Evolutionary conservation across 73 alveolate species (phyloP), one percentile per base, ranked within the genome.

Genomic region (Stentor roeselii): DNA sequence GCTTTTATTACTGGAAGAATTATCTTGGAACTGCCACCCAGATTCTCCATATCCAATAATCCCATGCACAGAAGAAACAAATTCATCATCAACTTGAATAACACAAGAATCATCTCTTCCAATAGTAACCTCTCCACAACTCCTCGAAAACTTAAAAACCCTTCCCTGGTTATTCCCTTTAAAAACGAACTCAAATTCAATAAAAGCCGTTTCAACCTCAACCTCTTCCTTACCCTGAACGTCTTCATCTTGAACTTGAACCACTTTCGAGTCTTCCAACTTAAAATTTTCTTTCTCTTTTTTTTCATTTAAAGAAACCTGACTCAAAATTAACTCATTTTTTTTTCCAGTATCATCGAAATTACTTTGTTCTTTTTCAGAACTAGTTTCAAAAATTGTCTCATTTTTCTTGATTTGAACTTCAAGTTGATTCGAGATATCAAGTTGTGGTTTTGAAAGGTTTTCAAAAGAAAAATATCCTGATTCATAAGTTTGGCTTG

Each of bases 181-280:
- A 21, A 67, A 21, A 1, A 67, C 80, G 34, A 67, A 67, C 34
- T 67, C 80, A 21, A 67, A 27, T 67, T 67, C 80, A n/a, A 67
- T 1, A 50, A 50, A 21, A 36, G 21, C 37, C 0, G 80, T 67
- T 30, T 30, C 14, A 21, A 67, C 34, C 14, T 67, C 41, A 27
- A 21, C 41, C 41, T 67, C 37, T 67, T 67, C 37, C 2, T 27
- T 21, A 21, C 37, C 80, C 41, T 67, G 42, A 67, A n/a, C 2
- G 37, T 30, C 14, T 30, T 30, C 6, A 50, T 50, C 67, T n/a
- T n/a, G n/a, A n/a, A n/a, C n/a, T n/a, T 11, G 67, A 50, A 11
- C 21, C 21, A 6, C 67, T 50, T 11, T 50, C 67, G 21, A 50
- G 67, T 11, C 67, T 50, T 50, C 21, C 67, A 11, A 50, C 21